Base-by-base conservation (phyloP, 2,329 filamentous ascomycete species). In the Penicillium sp. region DNA sequence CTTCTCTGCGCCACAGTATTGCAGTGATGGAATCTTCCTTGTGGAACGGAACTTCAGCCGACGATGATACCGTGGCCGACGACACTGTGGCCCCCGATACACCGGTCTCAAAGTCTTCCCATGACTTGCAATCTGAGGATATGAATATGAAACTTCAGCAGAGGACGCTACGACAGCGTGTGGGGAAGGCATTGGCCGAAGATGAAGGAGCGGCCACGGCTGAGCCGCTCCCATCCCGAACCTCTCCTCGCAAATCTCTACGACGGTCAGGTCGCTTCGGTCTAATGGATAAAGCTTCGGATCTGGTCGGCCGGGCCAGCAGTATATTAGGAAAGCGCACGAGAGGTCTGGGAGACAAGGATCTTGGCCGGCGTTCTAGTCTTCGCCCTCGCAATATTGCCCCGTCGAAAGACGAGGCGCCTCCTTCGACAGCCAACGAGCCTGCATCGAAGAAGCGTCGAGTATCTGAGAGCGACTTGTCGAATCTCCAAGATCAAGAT, bases 311-410 rank as follows among this genome's bases (percentile, higher is more conserved):
- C 69, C 68, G 85, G 79, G 69, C 74, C 80, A 62, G 65, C 47
- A 82, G 81, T 50, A 78, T 81, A 25, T 71, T 89, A 27, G 81
- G 84, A 58, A 91, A 90, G 73, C 82, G 86, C 50, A 78, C 82
- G 54, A 80, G 83, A 63, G 84, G 85, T 66, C 76, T 77, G 9
- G 72, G 82, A 50, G 81, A 84, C 56, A 83, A 86, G 58, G 87
- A 89, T 67, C 71, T 88, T 29, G 67, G 69, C 47, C 73, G 75
- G 75, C 78, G 71, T 79, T 83, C 60, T 71, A 91, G 52, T 80
- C 83, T 74, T 82, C 89, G 73, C 84, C 86, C 59, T 71, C 50
- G 80, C 69, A 71, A 68, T 53, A 57, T 67, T 42, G 63, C 63
- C 40, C 52, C 61, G 4, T 46, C 62, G 10, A 73, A 72, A 53